Evolutionary conservation across 257 asterid species (phyloP).

Genomic region (Perilla frutescens): DNA sequence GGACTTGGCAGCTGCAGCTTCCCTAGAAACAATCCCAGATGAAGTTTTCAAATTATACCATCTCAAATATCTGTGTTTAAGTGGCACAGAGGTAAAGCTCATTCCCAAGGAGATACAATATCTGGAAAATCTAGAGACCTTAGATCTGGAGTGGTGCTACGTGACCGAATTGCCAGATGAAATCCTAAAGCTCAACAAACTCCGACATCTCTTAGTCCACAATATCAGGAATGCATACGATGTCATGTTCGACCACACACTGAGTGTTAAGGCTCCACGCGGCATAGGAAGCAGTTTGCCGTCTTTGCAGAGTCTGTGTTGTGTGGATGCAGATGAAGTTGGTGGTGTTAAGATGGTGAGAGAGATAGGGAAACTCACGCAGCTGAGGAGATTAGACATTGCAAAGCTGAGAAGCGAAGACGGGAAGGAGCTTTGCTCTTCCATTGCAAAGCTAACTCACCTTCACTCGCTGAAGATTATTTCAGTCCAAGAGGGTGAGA

Average conservation of each 20-base stretch:
- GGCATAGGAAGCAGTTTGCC: slow-evolving; percentile 19
- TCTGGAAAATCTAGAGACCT: not conserved
- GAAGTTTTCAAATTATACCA: slow-evolving; percentile 36
- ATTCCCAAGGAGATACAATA: not conserved
- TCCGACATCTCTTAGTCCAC: slow-evolving; percentile 11
- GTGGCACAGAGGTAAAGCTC: not conserved
- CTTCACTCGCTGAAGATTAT: not conserved
- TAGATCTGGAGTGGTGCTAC: slow-evolving; percentile 1
- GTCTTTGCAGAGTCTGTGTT: not conserved
- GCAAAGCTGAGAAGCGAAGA: slow-evolving; percentile 41
- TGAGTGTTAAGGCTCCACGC: slow-evolving; percentile 12
- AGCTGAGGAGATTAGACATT: slow-evolving; percentile 32
- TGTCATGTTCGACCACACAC: not conserved
- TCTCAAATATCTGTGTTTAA: slow-evolving; percentile 31
- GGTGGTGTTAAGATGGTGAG: slow-evolving; percentile 16
- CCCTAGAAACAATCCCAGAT: slow-evolving; percentile 24
- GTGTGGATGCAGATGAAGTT: slow-evolving; percentile 28
- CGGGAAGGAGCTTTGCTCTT: slow-evolving; percentile 40
- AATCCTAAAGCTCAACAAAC: slow-evolving; percentile 37
- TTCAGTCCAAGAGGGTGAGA: slow-evolving; percentile 6
- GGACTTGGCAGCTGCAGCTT: slow-evolving; percentile 16
- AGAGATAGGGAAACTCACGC: slow-evolving; percentile 40
- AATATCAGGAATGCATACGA: not conserved
- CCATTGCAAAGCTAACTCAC: slow-evolving; percentile 29
- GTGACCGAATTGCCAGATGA: slow-evolving; percentile 33